Evolutionary conservation across 257 asterid species (phyloP), one percentile per base, ranked within the genome.

Genomic region (Vinca minor): DNA sequence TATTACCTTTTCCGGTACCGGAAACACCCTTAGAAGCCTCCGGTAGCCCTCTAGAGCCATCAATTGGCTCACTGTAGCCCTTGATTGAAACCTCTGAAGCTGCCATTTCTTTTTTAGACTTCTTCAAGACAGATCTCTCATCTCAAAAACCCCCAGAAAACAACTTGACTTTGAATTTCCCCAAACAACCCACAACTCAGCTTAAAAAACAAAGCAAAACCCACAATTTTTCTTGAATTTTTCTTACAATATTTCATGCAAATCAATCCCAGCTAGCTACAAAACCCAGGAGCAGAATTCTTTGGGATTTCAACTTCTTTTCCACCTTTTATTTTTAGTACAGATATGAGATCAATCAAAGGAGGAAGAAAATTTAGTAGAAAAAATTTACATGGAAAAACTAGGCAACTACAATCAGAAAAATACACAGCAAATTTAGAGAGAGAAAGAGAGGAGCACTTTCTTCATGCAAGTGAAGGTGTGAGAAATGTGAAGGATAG

Each of bases 81-180:
- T 74, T 79, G 77, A 80, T 79, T 82, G 82, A 79, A 15, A 76
- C 81, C 71, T 87, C 95, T 15, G 93, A 63, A 15, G 84, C 59
- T 47, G 77, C 56, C 96, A 89, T 89, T 78, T 71, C 72, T 61
- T n/a, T n/a, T n/a, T 44, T 38, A 17, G 54, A 52, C 48, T 36
- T 62, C 46, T 64, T 62, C 62, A 74, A 56, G 73, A 63, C 92
- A 87, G 95, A 85, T 85, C 95, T 82, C 83, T 64, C 94, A 87
- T 87, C 57, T 63, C 78, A 76, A 42, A 72, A 21, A 65, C 47
- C 66, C 59, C 56, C 44, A 31, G n/a, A n/a, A n/a, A n/a, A n/a
- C n/a, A 35, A 10, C n/a, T n/a, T n/a, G n/a, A n/a, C n/a, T n/a
- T n/a, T n/a, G n/a, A n/a, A n/a, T n/a, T n/a, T n/a, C n/a, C n/a